A percentile compares a stretch with the other conserved stretches of the same genome.
Conservation (phyloP, 257 asterid genomes). For the Ilex asprella region DNA sequence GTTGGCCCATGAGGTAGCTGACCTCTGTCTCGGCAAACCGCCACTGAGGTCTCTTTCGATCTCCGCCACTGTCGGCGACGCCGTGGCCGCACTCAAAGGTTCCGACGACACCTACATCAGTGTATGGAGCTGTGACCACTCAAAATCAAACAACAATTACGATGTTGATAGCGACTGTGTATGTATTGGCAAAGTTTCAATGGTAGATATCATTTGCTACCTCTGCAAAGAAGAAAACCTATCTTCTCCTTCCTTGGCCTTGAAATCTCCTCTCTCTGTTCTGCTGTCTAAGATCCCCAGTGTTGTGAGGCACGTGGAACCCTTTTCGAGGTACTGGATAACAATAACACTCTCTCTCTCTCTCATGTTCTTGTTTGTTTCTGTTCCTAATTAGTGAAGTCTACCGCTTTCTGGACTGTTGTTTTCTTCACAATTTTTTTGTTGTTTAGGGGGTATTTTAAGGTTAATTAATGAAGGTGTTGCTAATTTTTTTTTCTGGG, state of each 20-base stretch:
- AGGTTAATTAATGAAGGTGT: no score
- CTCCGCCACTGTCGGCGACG: constrained; percentile 55
- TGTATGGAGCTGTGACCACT: constrained; percentile 77
- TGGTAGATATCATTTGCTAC: constrained; percentile 69
- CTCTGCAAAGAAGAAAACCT: constrained; percentile 55
- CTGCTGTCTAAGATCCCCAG: constrained; percentile 36
- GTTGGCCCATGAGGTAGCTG: constrained; percentile 63
- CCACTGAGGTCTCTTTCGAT: constrained; percentile 62
- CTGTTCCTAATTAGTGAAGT: constrained; percentile 2
- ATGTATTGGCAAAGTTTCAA: constrained; percentile 70
- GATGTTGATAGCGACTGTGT: constrained; percentile 23
- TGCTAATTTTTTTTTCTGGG: no score
- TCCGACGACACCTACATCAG: constrained; percentile 41
- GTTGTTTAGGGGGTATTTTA: background rate
- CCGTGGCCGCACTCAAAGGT: constrained; percentile 52
- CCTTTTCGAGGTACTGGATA: constrained; percentile 50
- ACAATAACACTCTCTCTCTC: background rate
- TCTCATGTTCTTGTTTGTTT: background rate
- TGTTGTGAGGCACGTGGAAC: constrained; percentile 55
- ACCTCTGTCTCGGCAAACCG: constrained; percentile 91
- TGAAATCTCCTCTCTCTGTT: constrained; percentile 54
- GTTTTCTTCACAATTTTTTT: background rate
- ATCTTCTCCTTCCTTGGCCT: constrained; percentile 44
- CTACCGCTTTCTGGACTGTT: constrained; percentile 8
- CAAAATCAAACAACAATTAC: constrained; percentile 1